Base-by-base conservation (phyloP, 306 rosid genomes). In the Vicia faba region DNA sequence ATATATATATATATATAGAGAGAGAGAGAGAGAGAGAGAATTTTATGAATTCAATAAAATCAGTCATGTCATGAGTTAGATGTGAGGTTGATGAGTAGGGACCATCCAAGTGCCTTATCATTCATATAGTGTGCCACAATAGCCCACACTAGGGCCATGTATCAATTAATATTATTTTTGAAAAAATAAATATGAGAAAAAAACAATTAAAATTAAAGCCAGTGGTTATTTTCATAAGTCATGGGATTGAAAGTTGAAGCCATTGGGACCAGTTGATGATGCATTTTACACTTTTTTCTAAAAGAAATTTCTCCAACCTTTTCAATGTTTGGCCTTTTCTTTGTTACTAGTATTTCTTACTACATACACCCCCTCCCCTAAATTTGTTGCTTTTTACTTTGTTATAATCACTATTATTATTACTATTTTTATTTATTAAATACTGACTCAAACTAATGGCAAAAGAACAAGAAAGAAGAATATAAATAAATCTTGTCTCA, bases 211-310 rank as follows among this genome's bases (percentile, higher is more conserved):
- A 40, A 45, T 10, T 15, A 58, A 62, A 53, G 45, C 65, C 72
- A 69, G 15, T 57, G 71, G 83, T 61, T 72, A 78, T 72, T 77
- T 70, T 61, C 38, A 50, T n/a, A 70, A 69, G 72, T 79, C 73
- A 63, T 54, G 70, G 26, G 16, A 33, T 65, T 58, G 38, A 67
- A 59, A 67, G 49, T 55, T 68, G 76, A 63, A 33, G 53, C 69
- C 43, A 45, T 28, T 35, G 71, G 84, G 76, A 39, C 74, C 66
- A 39, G 80, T 82, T 49, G 54, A 74, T 84, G 87, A 74, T 84
- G 87, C 84, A 80, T 25, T 31, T 13, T 31, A 33, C 49, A 6
- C 74, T 51, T 51, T 63, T 58, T 70, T 69, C 35, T 56, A 75
- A 73, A 62, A 29, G 69, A 23, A 39, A 41, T 44, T 71, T 62